Evolutionary conservation across 441 rosid species (phyloP), one percentile per base, ranked within the genome.

Genomic region (Heliophila coronopifolia): DNA sequence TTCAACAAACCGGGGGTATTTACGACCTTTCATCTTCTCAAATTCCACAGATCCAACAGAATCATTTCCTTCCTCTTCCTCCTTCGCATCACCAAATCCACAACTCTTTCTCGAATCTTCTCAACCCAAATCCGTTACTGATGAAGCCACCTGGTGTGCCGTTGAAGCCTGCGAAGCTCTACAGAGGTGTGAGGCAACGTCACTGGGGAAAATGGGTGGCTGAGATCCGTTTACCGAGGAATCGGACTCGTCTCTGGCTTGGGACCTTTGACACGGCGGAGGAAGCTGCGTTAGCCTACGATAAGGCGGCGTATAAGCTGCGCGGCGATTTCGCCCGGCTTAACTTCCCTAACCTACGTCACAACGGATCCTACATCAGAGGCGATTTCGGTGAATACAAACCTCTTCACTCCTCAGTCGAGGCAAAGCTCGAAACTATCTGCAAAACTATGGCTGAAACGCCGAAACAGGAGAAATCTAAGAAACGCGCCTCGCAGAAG

Each of bases 141-240:
- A 77, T 82, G 81, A 77, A 79, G 55, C 72, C 65, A 13, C 17
- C 59, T 2, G 82, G 50, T 4, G 26, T 46, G 23, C 54, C 74
- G 25, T 62, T 58, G 9, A 76, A 74, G 43, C 74, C 81, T 35
- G 52, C 69, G 54, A 79, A 79, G 73, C 73, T 79, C 0, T 79
- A 71, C 75, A 66, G 81, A 32, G 85, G 85, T 2, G 85, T 79
- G 15, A 65, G 85, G 53, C 85, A 79, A 36, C 67, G 85, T 28
- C 85, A 79, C 65, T 79, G 85, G 85, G 85, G 85, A 0, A 79
- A 79, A 45, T 79, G 85, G 85, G 85, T 79, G 23, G 85, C 82
- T n/a, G 85, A 79, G 85, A 79, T 79, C 56, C 81, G 85, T 51
- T 52, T 79, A 1, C 85, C 85, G 31, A 74, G 70, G 14, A 76